A percentile compares a stretch with the other conserved stretches of the same genome.
Evolutionary conservation across 176 grass and related monocot genomes (phyloP).

Genomic region (Carex scoparia): DNA sequence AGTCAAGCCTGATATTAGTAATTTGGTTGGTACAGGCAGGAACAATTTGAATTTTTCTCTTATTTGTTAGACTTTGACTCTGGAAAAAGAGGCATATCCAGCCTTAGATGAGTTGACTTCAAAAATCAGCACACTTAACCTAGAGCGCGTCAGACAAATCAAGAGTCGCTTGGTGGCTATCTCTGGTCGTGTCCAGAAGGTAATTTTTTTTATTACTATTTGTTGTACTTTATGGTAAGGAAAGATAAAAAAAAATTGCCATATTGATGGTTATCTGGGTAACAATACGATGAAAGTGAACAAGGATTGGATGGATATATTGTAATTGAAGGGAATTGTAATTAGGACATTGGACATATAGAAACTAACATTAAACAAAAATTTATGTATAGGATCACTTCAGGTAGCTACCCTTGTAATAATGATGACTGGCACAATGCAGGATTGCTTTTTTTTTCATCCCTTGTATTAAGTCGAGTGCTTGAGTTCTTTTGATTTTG

Average conservation of each 20-base stretch:
- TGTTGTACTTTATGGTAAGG: not conserved
- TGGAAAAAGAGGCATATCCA: conserved; percentile 97
- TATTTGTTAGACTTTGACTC: conserved; percentile 49
- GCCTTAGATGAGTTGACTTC: conserved; percentile 96
- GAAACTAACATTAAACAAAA: not conserved
- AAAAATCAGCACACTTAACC: conserved; percentile 95
- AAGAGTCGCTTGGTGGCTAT: conserved; percentile 91
- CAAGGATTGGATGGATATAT: not conserved
- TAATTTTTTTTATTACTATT: conserved; percentile 10
- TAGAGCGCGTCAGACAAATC: conserved; percentile 94
- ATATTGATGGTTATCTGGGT: not conserved
- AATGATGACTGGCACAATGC: not conserved
- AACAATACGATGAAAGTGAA: not conserved
- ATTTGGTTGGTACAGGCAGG: not conserved
- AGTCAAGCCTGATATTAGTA: not conserved
- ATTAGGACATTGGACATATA: not conserved
- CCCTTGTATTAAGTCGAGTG: not conserved
- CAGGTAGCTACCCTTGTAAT: not conserved
- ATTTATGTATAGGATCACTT: not conserved
- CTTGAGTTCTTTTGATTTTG: not conserved
- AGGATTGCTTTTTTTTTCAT: not conserved
- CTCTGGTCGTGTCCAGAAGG: conserved; percentile 95
- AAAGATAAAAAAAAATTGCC: not conserved
- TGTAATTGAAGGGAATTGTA: not conserved
- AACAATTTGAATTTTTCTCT: not conserved